Conservation (phyloP, 2,329 filamentous ascomycete genomes). For the Rutstroemia sp. region DNA sequence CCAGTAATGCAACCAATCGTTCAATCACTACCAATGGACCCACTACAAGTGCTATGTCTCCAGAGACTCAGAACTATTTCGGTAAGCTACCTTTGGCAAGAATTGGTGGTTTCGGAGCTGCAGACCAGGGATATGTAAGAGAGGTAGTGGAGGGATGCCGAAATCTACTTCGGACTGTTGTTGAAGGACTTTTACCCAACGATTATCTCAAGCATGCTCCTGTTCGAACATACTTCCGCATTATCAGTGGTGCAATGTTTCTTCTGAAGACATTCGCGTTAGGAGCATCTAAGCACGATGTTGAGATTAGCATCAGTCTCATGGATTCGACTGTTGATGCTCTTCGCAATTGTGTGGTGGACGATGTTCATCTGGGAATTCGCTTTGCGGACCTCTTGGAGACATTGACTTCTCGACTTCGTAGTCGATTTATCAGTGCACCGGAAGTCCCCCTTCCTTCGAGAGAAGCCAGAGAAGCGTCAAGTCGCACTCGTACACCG, state of each 20-base stretch:
- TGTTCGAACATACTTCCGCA: conserved; percentile 78
- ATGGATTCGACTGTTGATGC: conserved; percentile 70
- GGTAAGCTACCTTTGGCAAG: conserved; percentile 57
- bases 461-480: conserved; percentile 2
- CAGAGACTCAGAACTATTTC: conserved; percentile 57
- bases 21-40: conserved; percentile 28
- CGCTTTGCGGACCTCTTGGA: conserved; percentile 79
- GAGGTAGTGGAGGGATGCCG: conserved; percentile 73
- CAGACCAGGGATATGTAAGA: conserved; percentile 65
- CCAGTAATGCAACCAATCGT: conserved; percentile 57
- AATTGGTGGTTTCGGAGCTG: conserved; percentile 54
- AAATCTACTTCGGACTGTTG: conserved; percentile 68
- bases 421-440: conserved; percentile 65
- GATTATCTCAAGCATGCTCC: conserved; percentile 77
- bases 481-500: conserved; percentile 24
- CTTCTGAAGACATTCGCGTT: conserved; percentile 78
- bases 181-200: conserved; percentile 65
- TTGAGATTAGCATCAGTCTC: conserved; percentile 65
- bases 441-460: conserved; percentile 38
- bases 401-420: conserved; percentile 65
- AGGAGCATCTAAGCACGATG: conserved; percentile 70
- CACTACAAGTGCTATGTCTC: conserved; percentile 42
- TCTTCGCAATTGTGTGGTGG: conserved; percentile 70
- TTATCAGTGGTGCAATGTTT: conserved; percentile 81
- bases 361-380: conserved; percentile 79